A percentile compares a stretch with the other conserved stretches of the same genome.
Evolutionary conservation across 31 red algal species (phyloP).

Genomic region (Bonnemaisonia californica): DNA sequence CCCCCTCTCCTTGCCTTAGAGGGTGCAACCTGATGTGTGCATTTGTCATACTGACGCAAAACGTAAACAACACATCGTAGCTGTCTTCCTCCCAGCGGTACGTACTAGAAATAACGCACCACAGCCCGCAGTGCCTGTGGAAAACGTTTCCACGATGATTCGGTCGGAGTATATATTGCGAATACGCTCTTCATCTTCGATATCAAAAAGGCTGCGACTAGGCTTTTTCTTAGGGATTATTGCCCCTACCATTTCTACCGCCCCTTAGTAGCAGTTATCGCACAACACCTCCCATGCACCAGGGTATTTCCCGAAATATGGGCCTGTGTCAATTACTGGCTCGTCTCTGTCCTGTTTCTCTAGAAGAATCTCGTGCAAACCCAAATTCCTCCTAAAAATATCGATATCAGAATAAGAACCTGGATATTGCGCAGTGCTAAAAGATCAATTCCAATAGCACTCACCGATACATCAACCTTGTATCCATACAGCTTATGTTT

Average conservation of each 20-base stretch:
- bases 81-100: not conserved
- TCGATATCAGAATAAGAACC: constrained; percentile 1
- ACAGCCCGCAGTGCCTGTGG: not conserved
- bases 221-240: constrained; percentile 14
- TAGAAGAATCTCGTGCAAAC: not conserved
- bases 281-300: not conserved
- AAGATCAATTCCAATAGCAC: not conserved
- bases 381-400: not conserved
- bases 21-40: not conserved
- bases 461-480: constrained; percentile 23
- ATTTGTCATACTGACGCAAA: constrained; percentile 3
- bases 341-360: not conserved
- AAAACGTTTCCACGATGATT: constrained; percentile 25
- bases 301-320: not conserved
- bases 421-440: not conserved
- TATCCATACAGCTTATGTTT: constrained; percentile 20
- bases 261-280: not conserved
- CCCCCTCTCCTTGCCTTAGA: not conserved
- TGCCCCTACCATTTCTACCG: not conserved
- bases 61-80: not conserved
- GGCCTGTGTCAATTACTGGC: not conserved
- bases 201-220: not conserved
- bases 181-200: not conserved
- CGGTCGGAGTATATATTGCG: not conserved
- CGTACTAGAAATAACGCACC: not conserved